Evolutionary conservation across 306 rosid species (phyloP), one percentile per base, ranked within the genome.

Genomic region (Gillenia trifoliata): DNA sequence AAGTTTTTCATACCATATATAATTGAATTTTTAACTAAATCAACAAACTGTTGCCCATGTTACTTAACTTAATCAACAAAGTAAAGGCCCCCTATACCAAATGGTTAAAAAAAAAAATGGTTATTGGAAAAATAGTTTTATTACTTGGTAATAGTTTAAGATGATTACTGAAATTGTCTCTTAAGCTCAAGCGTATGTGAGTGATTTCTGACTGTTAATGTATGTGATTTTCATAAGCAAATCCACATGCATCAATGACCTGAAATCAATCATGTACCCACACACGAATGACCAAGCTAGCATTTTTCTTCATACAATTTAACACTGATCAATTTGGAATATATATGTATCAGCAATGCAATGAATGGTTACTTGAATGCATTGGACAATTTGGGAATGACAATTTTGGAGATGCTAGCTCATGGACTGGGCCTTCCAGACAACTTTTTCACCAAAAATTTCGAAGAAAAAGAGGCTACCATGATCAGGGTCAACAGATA

Each of bases 401-500:
- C 19, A 15, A 57, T 59, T 23, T 72, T 72, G 2, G 75, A 72
- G 28, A 57, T 57, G 75, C 2, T 72, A 40, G 67, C 75, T 57
- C 67, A 38, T 38, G 75, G 75, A 56, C 25, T 72, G 40, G 67
- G 67, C 31, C 75, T 72, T 57, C 38, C 26, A 17, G 56, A 38
- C 8, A 59, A 38, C 7, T 57, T 38, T 19, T 72, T 72, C 25
- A 57, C 36, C 0, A 26, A 26, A 11, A 3, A 72, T 26, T 72
- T 72, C 25, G 66, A 72, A 25, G 75, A 20, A 11, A 72, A 57
- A 40, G 40, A 72, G 26, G 54, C 41, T 10, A 57, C 75, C 15
- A 72, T 72, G 76, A 38, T 72, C 28, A 57, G 76, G 64, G 76
- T 57, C 40, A 72, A 72, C 40, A 57, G 41, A 40, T 38, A 72